Evolutionary conservation across 495 filamentous ascomycete genomes (phyloP).

Genomic region (Penicillium angulare): DNA sequence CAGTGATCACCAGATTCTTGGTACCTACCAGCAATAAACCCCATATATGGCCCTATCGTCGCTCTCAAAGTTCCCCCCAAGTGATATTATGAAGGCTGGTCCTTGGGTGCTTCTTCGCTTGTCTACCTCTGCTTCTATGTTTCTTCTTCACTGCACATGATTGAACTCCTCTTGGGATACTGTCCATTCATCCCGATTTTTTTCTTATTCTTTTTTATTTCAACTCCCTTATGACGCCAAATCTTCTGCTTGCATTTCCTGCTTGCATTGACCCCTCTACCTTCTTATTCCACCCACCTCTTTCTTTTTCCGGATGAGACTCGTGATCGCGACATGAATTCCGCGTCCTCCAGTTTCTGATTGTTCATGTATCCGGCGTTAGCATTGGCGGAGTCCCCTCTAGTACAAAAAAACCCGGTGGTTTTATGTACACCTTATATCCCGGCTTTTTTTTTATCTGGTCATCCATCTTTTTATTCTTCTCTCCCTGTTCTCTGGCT

Average conservation of each 20-base stretch:
- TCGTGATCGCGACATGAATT: conserved; percentile 23
- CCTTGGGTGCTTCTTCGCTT: conserved; percentile 20
- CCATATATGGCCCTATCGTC: background rate
- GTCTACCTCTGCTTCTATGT: conserved; percentile 12
- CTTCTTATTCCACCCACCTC: conserved; percentile 11
- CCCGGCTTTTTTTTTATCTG: conserved; percentile 13
- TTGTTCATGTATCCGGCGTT: conserved; percentile 34
- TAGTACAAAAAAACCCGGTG: conserved; percentile 26
- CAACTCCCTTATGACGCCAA: conserved; percentile 24
- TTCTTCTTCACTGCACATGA: conserved; percentile 41
- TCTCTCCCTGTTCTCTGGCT: conserved; percentile 3
- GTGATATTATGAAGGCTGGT: conserved; percentile 24
- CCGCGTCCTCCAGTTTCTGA: conserved; percentile 26
- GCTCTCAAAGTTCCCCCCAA: conserved; percentile 2
- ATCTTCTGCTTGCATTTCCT: conserved; percentile 18
- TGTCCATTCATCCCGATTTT: conserved; percentile 10
- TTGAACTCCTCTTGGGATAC: conserved; percentile 20
- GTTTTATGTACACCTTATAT: conserved; percentile 27
- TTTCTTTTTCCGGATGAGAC: conserved; percentile 24
- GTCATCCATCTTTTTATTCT: conserved; percentile 6
- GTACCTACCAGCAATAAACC: conserved; percentile 30
- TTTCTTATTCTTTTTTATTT: conserved; percentile 11
- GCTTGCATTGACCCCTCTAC: conserved; percentile 13
- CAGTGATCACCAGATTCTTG: conserved; percentile 27
- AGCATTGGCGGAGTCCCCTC: conserved; percentile 31